Conservation (phyloP, 192 early-diverging fungal genomes). For the Fimicolochytrium jonesii region DNA sequence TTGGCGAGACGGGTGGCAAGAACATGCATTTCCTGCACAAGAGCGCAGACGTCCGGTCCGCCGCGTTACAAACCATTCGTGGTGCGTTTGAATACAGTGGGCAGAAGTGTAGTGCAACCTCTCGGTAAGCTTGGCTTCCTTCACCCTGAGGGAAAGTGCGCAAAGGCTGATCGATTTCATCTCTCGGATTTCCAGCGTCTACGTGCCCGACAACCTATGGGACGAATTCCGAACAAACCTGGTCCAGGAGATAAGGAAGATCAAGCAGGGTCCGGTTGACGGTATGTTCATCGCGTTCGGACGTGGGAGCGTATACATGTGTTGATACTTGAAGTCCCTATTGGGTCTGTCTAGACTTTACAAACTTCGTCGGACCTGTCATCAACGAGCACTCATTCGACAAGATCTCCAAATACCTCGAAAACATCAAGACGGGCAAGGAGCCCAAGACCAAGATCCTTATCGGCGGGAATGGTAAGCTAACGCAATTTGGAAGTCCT, state of each 20-base stretch:
- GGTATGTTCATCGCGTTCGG: constrained; percentile 35
- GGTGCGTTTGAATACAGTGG: constrained; percentile 95
- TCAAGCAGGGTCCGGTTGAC: constrained; percentile 81
- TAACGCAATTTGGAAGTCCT: background rate
- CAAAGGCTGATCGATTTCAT: too few species aligned
- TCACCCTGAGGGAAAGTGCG: too few species aligned
- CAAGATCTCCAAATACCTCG: constrained; percentile 89
- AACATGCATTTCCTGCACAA: constrained; percentile 96
- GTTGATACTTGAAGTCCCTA: too few species aligned
- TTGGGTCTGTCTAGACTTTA: constrained; percentile 51
- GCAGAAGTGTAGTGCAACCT: constrained; percentile 97
- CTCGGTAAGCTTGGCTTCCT: constrained; percentile 63
- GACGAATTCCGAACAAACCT: constrained; percentile 67
- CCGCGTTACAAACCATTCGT: constrained; percentile 87
- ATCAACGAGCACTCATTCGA: constrained; percentile 92
- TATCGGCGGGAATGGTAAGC: constrained; percentile 80
- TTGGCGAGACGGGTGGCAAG: constrained; percentile 99
- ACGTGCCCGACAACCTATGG: constrained; percentile 82
- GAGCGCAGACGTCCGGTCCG: constrained; percentile 67
- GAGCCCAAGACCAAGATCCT: constrained; percentile 70
- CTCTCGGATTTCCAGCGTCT: constrained; percentile 50
- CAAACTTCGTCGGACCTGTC: constrained; percentile 83
- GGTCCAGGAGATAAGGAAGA: constrained; percentile 60
- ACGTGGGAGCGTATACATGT: too few species aligned
- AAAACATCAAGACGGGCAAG: constrained; percentile 67